Percentiles rank a stretch among this genome's conserved stretches.
phyloP scores from a whole-genome alignment of 352 stramenopile genomes.

The Globisporangium solare region DNA sequence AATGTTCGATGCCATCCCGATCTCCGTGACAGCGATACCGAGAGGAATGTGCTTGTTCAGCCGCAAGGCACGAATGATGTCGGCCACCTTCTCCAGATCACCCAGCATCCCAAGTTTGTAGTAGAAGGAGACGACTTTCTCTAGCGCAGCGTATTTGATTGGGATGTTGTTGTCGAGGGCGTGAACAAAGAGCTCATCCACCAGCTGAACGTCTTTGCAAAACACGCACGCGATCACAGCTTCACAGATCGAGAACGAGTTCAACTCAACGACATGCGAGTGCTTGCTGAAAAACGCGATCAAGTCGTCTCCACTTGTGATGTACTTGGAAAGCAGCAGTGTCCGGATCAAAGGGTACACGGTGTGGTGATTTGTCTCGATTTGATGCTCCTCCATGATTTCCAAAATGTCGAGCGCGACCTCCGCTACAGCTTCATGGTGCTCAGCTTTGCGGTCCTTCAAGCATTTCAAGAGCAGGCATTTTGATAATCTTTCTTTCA shows the following conservation, averaged over 20 bases:
- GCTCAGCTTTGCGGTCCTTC: conserved; percentile 30
- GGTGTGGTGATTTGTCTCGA: conserved; percentile 40
- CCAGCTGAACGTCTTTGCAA: conserved; percentile 39
- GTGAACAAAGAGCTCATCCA: conserved; percentile 57
- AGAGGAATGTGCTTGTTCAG: conserved; percentile 74
- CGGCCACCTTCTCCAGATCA: conserved; percentile 53
- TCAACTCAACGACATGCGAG: conserved; percentile 49
- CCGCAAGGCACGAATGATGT: conserved; percentile 58
- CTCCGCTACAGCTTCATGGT: conserved; percentile 14
- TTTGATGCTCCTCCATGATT: conserved; percentile 55
- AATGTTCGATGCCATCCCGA: conserved; percentile 67
- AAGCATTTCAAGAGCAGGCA: conserved; percentile 49
- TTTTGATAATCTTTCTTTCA: conserved; percentile 64
- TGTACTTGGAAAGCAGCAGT: conserved; percentile 26
- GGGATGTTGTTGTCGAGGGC: conserved; percentile 57
- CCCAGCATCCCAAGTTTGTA: conserved; percentile 57
- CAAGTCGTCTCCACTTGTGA: conserved; percentile 31
- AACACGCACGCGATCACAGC: conserved; percentile 50
- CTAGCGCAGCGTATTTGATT: conserved; percentile 75
- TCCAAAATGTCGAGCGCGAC: conserved; percentile 29
- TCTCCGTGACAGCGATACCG: conserved; percentile 65
- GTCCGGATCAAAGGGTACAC: conserved; percentile 40
- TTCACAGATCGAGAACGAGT: conserved; percentile 62
- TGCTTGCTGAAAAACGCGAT: conserved; percentile 46
- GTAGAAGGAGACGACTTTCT: conserved; percentile 67